Conservation (phyloP, 2,329 filamentous ascomycete genomes). For the Phaeophleospora eucalypticola region DNA sequence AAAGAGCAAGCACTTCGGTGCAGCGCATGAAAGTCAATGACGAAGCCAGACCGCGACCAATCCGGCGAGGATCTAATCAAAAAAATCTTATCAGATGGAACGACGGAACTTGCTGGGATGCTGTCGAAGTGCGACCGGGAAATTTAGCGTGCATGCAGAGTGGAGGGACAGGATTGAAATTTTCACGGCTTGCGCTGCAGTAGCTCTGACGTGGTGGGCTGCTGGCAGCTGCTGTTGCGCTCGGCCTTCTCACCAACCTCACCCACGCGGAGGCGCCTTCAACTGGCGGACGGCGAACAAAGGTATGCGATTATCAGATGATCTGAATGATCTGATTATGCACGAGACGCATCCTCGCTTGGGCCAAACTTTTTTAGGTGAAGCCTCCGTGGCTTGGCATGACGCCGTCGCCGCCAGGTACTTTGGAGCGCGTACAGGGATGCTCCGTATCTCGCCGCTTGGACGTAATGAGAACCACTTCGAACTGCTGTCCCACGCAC, state of each 20-base stretch:
- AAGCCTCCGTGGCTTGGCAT: not conserved
- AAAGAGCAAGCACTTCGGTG: no score
- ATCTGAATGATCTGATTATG: not conserved
- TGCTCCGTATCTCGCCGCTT: not conserved
- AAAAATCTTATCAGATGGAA: not conserved
- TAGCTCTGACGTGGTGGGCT: not conserved
- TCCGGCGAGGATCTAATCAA: not conserved
- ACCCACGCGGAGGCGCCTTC: no score
- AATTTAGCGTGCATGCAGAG: not conserved
- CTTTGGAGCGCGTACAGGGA: not conserved
- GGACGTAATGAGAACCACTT: not conserved
- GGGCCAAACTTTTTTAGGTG: not conserved
- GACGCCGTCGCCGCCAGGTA: not conserved
- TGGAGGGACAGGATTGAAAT: not conserved
- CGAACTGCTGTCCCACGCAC: not conserved
- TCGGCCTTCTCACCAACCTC: not conserved
- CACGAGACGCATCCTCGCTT: not conserved
- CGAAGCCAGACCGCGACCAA: not conserved
- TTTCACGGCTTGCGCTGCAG: not conserved
- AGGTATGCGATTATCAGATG: not conserved
- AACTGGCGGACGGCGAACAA: no score
- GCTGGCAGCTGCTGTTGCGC: not conserved
- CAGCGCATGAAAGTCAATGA: conserved; percentile 10
- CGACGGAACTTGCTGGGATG: not conserved
- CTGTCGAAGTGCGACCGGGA: no score